Conservation (phyloP, 2,329 filamentous ascomycete species). For the Cryphonectria carpinicola region DNA sequence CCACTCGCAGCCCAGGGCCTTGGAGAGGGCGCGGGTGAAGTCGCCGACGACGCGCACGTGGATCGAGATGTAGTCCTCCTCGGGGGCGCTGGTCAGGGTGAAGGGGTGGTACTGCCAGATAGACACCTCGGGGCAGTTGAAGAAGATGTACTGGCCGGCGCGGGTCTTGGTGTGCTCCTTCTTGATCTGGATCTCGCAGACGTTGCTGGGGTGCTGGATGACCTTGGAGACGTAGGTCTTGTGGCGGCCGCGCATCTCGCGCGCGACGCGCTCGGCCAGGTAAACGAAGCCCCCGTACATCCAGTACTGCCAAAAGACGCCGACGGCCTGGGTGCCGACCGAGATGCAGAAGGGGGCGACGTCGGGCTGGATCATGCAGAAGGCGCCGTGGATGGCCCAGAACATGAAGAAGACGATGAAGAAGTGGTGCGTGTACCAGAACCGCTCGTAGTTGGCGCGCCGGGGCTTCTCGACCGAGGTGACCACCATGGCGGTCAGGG, state of each 20-base stretch:
- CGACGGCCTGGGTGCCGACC: slow-evolving; percentile 65
- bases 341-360: slow-evolving; percentile 77
- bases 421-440: slow-evolving; percentile 90
- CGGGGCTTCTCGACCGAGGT: slow-evolving; percentile 79
- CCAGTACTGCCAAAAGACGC: slow-evolving; percentile 91
- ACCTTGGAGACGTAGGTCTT: slow-evolving; percentile 89
- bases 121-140: slow-evolving; percentile 84
- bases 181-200: slow-evolving; percentile 90
- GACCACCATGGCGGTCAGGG: slow-evolving; percentile 76
- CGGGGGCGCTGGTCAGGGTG: slow-evolving; percentile 82
- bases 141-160: slow-evolving; percentile 86
- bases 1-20: slow-evolving; percentile 75
- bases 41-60: slow-evolving; percentile 84
- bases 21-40: slow-evolving; percentile 73
- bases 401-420: slow-evolving; percentile 89
- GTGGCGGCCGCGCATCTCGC: slow-evolving; percentile 78
- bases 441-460: slow-evolving; percentile 82
- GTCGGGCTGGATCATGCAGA: slow-evolving; percentile 89
- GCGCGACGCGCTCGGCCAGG: slow-evolving; percentile 75
- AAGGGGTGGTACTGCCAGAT: slow-evolving; percentile 91
- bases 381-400: slow-evolving; percentile 87
- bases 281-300: slow-evolving; percentile 81
- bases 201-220: slow-evolving; percentile 85
- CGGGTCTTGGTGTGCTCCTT: slow-evolving; percentile 83
- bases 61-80: slow-evolving; percentile 88